Evolutionary conservation across 495 filamentous ascomycete species (phyloP).

Genomic region (Neurospora sp.): DNA sequence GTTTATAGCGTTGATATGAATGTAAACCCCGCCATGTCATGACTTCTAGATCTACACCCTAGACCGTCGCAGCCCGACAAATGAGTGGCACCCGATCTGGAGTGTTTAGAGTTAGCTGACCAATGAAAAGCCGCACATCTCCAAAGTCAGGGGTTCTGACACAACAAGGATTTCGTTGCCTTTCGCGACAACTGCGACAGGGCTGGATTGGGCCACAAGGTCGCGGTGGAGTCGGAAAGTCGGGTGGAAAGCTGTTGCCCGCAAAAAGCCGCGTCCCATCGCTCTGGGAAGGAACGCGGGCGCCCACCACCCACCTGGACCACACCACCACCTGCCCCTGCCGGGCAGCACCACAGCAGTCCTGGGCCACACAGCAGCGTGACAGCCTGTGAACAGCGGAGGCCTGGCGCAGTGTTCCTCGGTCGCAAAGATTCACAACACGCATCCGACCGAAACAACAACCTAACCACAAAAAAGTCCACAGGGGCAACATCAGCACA

Average conservation of each 20-base stretch:
- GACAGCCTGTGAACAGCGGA: background rate
- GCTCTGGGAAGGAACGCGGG: background rate
- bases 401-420: background rate
- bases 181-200: slow-evolving; percentile 9
- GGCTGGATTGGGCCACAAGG: slow-evolving; percentile 2
- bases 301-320: background rate
- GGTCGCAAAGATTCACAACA: background rate
- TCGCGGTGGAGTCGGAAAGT: background rate
- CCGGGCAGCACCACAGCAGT: background rate
- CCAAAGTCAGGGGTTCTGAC: slow-evolving; percentile 10
- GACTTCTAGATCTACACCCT: background rate
- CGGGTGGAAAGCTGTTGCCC: background rate
- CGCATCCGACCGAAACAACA: background rate
- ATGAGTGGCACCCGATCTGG: too few species aligned
- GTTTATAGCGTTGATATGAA: background rate
- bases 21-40: background rate
- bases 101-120: background rate
- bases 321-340: background rate
- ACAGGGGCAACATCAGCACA: background rate
- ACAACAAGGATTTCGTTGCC: slow-evolving; percentile 6
- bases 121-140: background rate
- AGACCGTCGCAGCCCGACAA: background rate
- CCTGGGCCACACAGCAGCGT: background rate
- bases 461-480: background rate
- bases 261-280: background rate